Evolutionary conservation across 805 yeast species (phyloP), one percentile per base, ranked within the genome.

Genomic region (Wickerhamomyces subpelliculosus): DNA sequence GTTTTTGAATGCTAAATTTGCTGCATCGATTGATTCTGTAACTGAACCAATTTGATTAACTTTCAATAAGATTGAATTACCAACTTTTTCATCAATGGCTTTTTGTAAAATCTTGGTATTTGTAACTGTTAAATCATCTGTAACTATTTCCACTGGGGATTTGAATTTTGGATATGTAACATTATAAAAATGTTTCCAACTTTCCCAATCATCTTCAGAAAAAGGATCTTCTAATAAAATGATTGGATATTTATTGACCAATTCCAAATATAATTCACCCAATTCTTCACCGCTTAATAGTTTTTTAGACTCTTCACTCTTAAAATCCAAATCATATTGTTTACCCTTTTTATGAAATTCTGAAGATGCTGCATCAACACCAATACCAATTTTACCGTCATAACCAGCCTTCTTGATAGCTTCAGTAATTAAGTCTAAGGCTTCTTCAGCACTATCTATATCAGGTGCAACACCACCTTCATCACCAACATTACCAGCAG

Each of bases 401-500:
- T 90, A 89, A 64, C 98, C 98, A 56, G 98, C 96, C 55, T 72
- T 68, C 65, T 80, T 85, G 66, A 93, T 90, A 62, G 98, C 87
- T 52, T 69, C 82, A 57, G 78, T 75, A 67, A 90, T 87, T 68
- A 90, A 81, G 75, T 93, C 97, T 54, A 90, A 75, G 57, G 97
- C 98, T 80, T 90, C 97, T 70, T 79, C 85, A 64, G 98, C 90
- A 57, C 96, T 78, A 54, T 83, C 76, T 54, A 93, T 81, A 70
- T 88, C 86, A 70, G 98, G 98, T 60, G 98, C 98, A 75, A 90
- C 96, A 81, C 98, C 98, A 84, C 98, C 98, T 79, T 90, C 98
- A 72, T 90, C 98, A 80, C 98, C 98, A 65, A 90, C 98, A 75
- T 90, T 90, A 73, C 96, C 97, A 61, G 98, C 98, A 49, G 95